Percentiles rank a stretch among this genome's conserved stretches.
phyloP scores from a whole-genome alignment of 352 stramenopile species.

The Phytophthora hybrid region DNA sequence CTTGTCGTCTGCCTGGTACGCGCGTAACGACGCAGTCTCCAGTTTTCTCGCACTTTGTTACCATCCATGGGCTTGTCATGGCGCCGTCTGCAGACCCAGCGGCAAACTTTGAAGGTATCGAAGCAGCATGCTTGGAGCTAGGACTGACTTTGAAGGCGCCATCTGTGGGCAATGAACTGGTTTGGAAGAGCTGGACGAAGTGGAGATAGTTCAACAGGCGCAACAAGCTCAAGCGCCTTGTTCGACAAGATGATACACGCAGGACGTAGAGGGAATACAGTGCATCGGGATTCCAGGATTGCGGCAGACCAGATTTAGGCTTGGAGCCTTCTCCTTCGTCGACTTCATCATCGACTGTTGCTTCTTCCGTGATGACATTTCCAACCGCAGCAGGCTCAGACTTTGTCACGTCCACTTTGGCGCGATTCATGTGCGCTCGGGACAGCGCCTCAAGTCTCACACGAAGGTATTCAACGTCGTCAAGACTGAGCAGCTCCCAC shows the following conservation, averaged over 20 bases:
- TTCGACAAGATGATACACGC: constrained; percentile 49
- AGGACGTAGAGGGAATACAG: constrained; percentile 54
- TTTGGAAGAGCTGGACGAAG: constrained; percentile 38
- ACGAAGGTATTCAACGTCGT: constrained; percentile 47
- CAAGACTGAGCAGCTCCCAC: constrained; percentile 47
- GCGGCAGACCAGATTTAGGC: neutral
- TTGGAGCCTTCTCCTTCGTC: neutral
- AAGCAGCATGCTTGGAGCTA: neutral
- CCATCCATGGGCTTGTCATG: constrained; percentile 10
- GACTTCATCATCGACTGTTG: neutral
- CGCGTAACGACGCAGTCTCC: constrained; percentile 39
- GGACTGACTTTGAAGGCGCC: neutral
- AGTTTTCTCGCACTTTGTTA: constrained; percentile 27
- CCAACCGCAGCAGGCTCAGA: neutral
- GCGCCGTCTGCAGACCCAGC: neutral
- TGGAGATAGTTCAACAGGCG: constrained; percentile 64
- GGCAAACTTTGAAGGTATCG: neutral
- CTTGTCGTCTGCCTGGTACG: neutral
- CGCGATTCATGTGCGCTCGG: constrained; percentile 46
- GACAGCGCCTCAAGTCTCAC: constrained; percentile 47
- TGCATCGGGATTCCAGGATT: constrained; percentile 33
- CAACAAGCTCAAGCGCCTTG: constrained; percentile 47
- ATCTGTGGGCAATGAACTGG: neutral
- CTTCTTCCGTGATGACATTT: neutral
- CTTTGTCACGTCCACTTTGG: constrained; percentile 41